These are phyloP conservation scores for Dactylellina drechsleri DNA, from an alignment of 2,329 filamentous ascomycete species.

Conservation along the genomic window DNA sequence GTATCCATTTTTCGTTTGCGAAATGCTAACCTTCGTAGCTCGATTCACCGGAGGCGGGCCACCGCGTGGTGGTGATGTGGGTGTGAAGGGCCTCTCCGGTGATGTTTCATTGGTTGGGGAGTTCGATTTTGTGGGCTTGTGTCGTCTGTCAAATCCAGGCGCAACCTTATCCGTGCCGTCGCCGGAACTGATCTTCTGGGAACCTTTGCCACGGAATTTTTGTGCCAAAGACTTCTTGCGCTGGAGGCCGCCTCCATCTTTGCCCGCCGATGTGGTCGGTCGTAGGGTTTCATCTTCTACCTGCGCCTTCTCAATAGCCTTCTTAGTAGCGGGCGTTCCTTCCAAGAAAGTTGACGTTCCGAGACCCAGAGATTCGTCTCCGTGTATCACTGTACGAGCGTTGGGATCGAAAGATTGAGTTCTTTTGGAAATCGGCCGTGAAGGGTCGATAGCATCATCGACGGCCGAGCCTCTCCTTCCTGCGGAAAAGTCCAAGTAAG, in stretches of 20 bases:
- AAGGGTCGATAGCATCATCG: constrained; percentile 25
- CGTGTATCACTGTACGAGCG: constrained; percentile 71
- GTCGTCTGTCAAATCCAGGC: constrained; percentile 47
- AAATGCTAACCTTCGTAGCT: constrained; percentile 60
- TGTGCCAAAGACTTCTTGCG: constrained; percentile 96
- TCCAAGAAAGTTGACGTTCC: constrained; percentile 97
- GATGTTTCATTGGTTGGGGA: constrained; percentile 55
- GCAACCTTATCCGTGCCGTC: constrained; percentile 41
- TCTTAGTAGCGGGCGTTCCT: constrained; percentile 84
- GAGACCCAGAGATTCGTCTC: constrained; percentile 81
- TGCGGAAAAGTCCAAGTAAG: constrained; percentile 80
- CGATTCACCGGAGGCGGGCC: constrained; percentile 60
- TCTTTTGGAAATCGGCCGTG: constrained; percentile 56
- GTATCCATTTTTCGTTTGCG: constrained; percentile 76
- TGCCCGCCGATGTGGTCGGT: constrained; percentile 56
- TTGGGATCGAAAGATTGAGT: constrained; percentile 71
- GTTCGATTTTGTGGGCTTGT: constrained; percentile 56
- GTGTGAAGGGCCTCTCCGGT: constrained; percentile 56
- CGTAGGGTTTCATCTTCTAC: constrained; percentile 62
- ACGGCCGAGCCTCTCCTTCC: constrained; percentile 60
- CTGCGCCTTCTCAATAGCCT: constrained; percentile 70
- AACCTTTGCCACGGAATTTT: constrained; percentile 74
- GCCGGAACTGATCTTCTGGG: constrained; percentile 24
- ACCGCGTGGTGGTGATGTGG: constrained; percentile 58
- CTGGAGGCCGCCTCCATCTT: constrained; percentile 70